Base-by-base conservation (phyloP, 345 rosid genomes). In the Populus euphratica region DNA sequence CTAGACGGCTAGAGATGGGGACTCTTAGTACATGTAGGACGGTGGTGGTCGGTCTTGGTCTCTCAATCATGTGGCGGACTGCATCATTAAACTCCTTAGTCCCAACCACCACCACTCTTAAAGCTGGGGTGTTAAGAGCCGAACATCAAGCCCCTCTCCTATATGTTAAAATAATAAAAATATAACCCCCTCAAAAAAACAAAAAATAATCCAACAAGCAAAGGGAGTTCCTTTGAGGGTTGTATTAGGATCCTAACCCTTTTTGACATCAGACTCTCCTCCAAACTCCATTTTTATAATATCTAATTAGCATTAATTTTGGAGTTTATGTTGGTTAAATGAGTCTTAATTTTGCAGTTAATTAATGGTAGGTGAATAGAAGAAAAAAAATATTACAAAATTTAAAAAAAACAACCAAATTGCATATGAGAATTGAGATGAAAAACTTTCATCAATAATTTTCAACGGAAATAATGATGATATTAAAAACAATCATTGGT, bases 41-140 rank as follows among this genome's bases (percentile, higher is more conserved):
- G 96, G 93, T 90, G 89, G 89, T 86, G 91, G 98, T 85, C 90
- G 97, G 97, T 88, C 86, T 87, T 69, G 82, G 87, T 78, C 88
- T 69, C 86, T 29, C 84, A 86, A 88, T 91, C 92, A 85, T 85
- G 89, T 90, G 93, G 94, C 93, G 91, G 92, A 86, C 85, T 82
- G 81, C 86, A 87, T 92, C 87, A 91, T 91, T 86, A 81, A 77
- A 83, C 74, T 81, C 85, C 82, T 74, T 76, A 78, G 94, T 76
- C 80, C 93, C 91, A 76, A 75, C 87, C 80, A 79, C 78, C 81
- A 84, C 81, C 59, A 73, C 64, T 63, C 77, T 69, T 72, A 67
- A 83, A 69, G 79, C 81, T 54, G 74, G 86, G 87, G 86, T 89
- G 89, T 88, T 82, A 80, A 56, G 80, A 80, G 61, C 82, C 73